These are phyloP conservation scores for Saussurea involucrata DNA, from an alignment of 129 eudicot genomes.

Conservation along the genomic window DNA sequence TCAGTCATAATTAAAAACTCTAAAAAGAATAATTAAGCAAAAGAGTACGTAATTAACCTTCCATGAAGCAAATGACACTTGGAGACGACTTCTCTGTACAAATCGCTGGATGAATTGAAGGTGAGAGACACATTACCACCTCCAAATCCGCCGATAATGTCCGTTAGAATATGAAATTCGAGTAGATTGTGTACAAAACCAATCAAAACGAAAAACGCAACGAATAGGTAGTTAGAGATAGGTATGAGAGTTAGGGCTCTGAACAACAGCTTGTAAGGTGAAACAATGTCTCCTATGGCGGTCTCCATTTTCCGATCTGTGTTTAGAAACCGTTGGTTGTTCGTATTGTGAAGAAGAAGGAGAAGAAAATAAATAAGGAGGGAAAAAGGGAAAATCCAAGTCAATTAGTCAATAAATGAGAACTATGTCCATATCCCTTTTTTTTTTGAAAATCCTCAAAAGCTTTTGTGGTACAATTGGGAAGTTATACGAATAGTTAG, in stretches of 20 bases:
- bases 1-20: not conserved
- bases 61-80: constrained; percentile 80
- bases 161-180: constrained; percentile 61
- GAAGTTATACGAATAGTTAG: too few relatives aligned
- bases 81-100: constrained; percentile 67
- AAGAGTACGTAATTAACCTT: constrained; percentile 52
- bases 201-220: constrained; percentile 11
- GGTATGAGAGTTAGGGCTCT: constrained; percentile 56
- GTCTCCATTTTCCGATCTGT: constrained; percentile 15
- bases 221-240: constrained; percentile 56
- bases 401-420: constrained; percentile 14
- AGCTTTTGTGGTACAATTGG: not conserved
- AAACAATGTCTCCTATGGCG: constrained; percentile 11
- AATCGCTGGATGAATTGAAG: constrained; percentile 45
- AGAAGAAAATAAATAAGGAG: not conserved
- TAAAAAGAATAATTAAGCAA: not conserved
- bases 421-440: too few relatives aligned
- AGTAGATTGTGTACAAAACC: constrained; percentile 63
- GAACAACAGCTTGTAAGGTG: constrained; percentile 55
- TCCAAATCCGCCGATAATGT: constrained; percentile 60
- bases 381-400: not conserved
- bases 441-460: too few relatives aligned
- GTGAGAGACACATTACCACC: constrained; percentile 59
- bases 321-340: too few relatives aligned
- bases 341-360: too few relatives aligned